These are phyloP conservation scores for Ustilago nuda DNA, from an alignment of 1,284 basidiomycete species.

Conservation along the genomic window DNA sequence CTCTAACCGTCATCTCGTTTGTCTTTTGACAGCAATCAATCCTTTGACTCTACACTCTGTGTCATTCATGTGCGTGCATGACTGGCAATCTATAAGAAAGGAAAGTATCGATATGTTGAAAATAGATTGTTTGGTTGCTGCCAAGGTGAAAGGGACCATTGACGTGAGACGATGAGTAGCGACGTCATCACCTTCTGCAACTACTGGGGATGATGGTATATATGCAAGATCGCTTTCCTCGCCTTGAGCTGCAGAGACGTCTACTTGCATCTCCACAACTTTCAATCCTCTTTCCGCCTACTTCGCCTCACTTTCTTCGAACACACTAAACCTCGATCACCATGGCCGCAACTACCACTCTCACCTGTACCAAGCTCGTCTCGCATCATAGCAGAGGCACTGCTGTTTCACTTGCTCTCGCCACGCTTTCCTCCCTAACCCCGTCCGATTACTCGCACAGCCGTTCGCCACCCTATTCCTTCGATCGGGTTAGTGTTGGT, in stretches of 20 bases:
- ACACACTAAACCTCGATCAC: not conserved
- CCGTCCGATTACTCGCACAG: not conserved
- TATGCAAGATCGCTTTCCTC: not conserved
- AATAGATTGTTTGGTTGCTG: not conserved
- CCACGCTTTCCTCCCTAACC: not conserved
- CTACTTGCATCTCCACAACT: too few relatives aligned
- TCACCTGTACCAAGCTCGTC: not conserved
- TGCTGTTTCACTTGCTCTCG: not conserved
- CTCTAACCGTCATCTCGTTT: not conserved
- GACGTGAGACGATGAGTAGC: slow-evolving; percentile 3
- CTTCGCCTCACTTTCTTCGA: too few relatives aligned
- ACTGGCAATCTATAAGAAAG: not conserved
- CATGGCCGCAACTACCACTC: not conserved
- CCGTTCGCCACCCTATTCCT: not conserved
- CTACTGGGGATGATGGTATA: not conserved
- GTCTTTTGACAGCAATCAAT: not conserved
- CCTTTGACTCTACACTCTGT: not conserved
- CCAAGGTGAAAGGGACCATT: not conserved
- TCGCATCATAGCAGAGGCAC: not conserved
- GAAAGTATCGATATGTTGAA: not conserved
- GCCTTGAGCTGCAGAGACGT: too few relatives aligned
- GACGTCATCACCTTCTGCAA: not conserved
- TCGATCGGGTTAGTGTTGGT: not conserved
- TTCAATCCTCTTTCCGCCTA: too few relatives aligned
- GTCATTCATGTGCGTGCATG: not conserved